Evolutionary conservation across 768 basidiomycete genomes (phyloP), one percentile per base, ranked within the genome.

Genomic region (Trametes gibbosa): DNA sequence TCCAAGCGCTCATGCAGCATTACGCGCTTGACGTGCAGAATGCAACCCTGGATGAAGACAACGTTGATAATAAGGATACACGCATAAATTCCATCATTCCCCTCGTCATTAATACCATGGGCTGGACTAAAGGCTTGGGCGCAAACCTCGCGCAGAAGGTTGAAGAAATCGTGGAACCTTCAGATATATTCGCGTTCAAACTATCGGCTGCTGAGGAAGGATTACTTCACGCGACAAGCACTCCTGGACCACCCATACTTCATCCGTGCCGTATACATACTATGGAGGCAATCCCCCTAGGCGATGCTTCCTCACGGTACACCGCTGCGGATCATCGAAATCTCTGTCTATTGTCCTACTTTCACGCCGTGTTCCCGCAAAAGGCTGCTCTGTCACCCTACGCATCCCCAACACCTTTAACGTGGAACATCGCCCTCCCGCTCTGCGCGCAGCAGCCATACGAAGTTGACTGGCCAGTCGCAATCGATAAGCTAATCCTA

Each of bases 71-170:
- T 16, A 68, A 70, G 7, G 69, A 71, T 3, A 71, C 73, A 5
- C 77, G 81, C 41, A 79, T 88, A 23, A 65, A 69, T 6, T 84
- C 88, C 49, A 60, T 74, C 25, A 83, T 95, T 5, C 96, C 96
- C 0, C 82, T 98, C 17, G 84, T 98, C 16, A 82, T 98, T 52
- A 99, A 98, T 70, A 98, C 92, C 0, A 95, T 96, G 85, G 96
- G 96, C 2, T 99, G 96, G 96, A 83, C 83, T 5, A 98, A 95
- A 70, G 96, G 96, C 7, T 83, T 97, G 2, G 96, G 96, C 3
- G 87, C 84, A 16, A 91, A 96, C 65, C 74, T 98, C 12, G 82
- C 84, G 2, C 70, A 69, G 14, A 82, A 81, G 61, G 87, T 99
- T 48, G 87, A 95, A 64, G 81, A 81, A 10, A 73, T 85, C 34